These are phyloP conservation scores for Metschnikowia similis DNA, from an alignment of 805 yeast genomes.

Conservation along the genomic window DNA sequence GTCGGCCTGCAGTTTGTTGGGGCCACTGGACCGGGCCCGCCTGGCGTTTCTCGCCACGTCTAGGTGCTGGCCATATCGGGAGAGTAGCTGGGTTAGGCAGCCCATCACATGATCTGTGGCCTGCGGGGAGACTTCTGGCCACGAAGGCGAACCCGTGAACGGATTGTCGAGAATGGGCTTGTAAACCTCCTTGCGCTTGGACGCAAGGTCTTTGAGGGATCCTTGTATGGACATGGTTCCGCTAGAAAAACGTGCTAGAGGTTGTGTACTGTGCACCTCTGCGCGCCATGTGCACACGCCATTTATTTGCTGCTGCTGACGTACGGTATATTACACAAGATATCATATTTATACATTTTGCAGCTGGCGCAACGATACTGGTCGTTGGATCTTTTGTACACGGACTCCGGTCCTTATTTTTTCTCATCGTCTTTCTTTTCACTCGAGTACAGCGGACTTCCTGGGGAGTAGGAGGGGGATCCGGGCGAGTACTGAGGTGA, in stretches of 20 bases:
- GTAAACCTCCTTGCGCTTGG: constrained; percentile 51
- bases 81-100: constrained; percentile 12
- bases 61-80: constrained; percentile 14
- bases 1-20: no score
- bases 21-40: no score
- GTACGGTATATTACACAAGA: not conserved
- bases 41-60: not conserved
- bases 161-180: constrained; percentile 66
- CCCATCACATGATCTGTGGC: constrained; percentile 11
- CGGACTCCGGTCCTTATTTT: constrained; percentile 7
- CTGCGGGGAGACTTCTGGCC: constrained; percentile 12
- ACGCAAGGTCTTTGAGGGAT: constrained; percentile 48
- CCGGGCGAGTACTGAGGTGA: constrained; percentile 26
- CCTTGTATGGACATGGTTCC: constrained; percentile 10
- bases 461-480: constrained; percentile 54
- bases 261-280: not conserved
- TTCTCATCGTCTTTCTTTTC: constrained; percentile 16
- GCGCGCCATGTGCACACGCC: not conserved
- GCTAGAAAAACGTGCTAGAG: not conserved
- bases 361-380: constrained; percentile 2
- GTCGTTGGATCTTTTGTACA: constrained; percentile 7
- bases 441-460: constrained; percentile 39
- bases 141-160: constrained; percentile 38
- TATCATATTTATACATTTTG: constrained; percentile 1
- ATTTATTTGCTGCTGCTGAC: no score